phyloP scores from a whole-genome alignment of 2,329 filamentous ascomycete species.

The Tolypocladium tundrense region DNA sequence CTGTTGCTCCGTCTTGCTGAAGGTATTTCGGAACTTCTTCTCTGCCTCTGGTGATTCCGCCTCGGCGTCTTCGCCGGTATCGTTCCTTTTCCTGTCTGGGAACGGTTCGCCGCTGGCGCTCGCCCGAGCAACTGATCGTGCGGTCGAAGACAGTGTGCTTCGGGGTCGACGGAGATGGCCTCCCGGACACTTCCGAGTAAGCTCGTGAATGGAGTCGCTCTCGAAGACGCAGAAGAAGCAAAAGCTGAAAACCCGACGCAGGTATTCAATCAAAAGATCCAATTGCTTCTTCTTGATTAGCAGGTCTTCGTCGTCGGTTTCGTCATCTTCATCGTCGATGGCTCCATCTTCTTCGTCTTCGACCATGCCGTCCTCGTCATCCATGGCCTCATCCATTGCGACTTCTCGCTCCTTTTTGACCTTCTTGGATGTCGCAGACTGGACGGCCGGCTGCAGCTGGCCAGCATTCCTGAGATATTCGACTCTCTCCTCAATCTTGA shows the following conservation, averaged over 20 bases:
- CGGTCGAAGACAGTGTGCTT: conserved; percentile 70
- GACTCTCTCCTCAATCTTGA: conserved; percentile 78
- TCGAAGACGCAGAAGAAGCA: conserved; percentile 99
- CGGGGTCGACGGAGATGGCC: conserved; percentile 91
- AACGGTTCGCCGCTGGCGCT: conserved; percentile 77
- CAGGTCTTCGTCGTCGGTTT: conserved; percentile 82
- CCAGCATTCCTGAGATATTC: conserved; percentile 70
- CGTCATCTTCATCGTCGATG: conserved; percentile 78
- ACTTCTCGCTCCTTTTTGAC: conserved; percentile 50
- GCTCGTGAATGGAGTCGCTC: conserved; percentile 91
- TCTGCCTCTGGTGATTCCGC: conserved; percentile 39
- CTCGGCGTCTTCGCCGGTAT: conserved; percentile 54
- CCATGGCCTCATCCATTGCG: conserved; percentile 50
- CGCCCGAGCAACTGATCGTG: conserved; percentile 75
- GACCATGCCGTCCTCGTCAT: conserved; percentile 54
- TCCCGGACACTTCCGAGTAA: conserved; percentile 90
- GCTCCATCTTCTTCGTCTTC: conserved; percentile 77
- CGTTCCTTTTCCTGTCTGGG: conserved; percentile 67
- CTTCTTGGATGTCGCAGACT: conserved; percentile 44
- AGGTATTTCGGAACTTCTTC: conserved; percentile 60
- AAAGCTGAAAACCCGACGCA: conserved; percentile 94
- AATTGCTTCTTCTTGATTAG: conserved; percentile 93
- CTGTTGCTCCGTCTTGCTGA: conserved; percentile 77
- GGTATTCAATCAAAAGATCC: conserved; percentile 90
- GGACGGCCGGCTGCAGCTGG: conserved; percentile 57